phyloP scores from a whole-genome alignment of 2,329 filamentous ascomycete genomes.

The Phaeosphaeriaceae sp. region DNA sequence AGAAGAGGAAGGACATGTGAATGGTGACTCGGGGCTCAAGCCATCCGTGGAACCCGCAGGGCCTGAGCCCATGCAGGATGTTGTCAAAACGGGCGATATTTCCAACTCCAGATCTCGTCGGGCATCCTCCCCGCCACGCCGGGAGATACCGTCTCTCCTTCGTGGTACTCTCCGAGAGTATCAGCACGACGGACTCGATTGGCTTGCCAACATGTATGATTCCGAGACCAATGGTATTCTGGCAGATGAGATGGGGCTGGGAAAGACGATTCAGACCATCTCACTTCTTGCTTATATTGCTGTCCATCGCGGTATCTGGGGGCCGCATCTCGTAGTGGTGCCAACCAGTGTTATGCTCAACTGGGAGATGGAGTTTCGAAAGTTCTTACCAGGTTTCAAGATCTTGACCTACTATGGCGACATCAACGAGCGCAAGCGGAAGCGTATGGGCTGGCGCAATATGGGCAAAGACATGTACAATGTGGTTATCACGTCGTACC shows the following conservation, averaged over 20 bases:
- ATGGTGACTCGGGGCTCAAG: slow-evolving; percentile 14
- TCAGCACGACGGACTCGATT: slow-evolving; percentile 95
- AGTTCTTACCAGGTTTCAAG: slow-evolving; percentile 97
- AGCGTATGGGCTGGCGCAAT: slow-evolving; percentile 91
- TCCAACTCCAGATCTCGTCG: slow-evolving; percentile 33
- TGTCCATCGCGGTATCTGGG: slow-evolving; percentile 90
- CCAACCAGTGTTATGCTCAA: slow-evolving; percentile 99
- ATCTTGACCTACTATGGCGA: slow-evolving; percentile 96
- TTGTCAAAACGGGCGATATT: slow-evolving; percentile 17
- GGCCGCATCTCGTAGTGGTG: slow-evolving; percentile 92
- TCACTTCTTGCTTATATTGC: slow-evolving; percentile 91
- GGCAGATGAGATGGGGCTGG: slow-evolving; percentile 97
- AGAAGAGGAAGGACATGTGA: slow-evolving; percentile 14
- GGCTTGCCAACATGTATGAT: slow-evolving; percentile 90
- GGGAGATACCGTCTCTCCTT: slow-evolving; percentile 65
- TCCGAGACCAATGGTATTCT: slow-evolving; percentile 95
- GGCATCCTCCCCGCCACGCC: slow-evolving; percentile 38
- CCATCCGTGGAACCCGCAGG: slow-evolving; percentile 23
- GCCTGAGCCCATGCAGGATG: slow-evolving; percentile 20
- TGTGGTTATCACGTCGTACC: slow-evolving; percentile 96
- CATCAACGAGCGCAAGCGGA: slow-evolving; percentile 88
- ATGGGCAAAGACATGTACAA: slow-evolving; percentile 83
- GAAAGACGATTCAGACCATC: slow-evolving; percentile 98
- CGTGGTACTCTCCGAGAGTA: slow-evolving; percentile 93
- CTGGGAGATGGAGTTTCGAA: slow-evolving; percentile 99